A percentile compares a stretch with the other conserved stretches of the same genome.
phyloP scores from a whole-genome alignment of 768 basidiomycete species.

The Termitomyces sp. region DNA sequence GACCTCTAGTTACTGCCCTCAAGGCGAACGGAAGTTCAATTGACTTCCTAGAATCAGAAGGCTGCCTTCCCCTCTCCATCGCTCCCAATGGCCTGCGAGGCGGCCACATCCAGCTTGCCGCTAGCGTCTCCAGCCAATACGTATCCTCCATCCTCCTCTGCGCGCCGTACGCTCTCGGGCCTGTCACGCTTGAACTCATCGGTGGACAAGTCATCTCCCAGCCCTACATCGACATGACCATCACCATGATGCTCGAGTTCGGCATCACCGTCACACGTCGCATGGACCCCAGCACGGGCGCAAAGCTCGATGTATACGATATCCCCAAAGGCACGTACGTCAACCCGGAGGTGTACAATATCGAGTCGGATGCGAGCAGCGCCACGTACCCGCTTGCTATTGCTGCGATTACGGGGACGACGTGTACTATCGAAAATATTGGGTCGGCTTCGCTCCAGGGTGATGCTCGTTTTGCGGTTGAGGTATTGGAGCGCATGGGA shows the following conservation, averaged over 20 bases:
- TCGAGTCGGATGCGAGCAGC: slow-evolving; percentile 93
- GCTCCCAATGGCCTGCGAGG: slow-evolving; percentile 81
- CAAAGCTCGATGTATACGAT: slow-evolving; percentile 74
- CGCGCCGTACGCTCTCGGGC: slow-evolving; percentile 84
- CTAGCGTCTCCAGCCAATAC: slow-evolving; percentile 96
- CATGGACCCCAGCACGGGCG: slow-evolving; percentile 54
- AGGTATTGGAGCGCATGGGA: slow-evolving; percentile 93
- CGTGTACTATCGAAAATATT: slow-evolving; percentile 91
- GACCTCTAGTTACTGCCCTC: slow-evolving; percentile 90
- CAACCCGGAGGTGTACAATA: slow-evolving; percentile 79
- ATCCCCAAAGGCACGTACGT: slow-evolving; percentile 79
- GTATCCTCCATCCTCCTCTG: slow-evolving; percentile 96
- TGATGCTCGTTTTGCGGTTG: slow-evolving; percentile 94
- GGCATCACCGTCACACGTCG: slow-evolving; percentile 75
- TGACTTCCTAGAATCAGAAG: slow-evolving; percentile 71
- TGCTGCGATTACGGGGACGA: slow-evolving; percentile 95
- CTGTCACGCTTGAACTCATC: slow-evolving; percentile 85
- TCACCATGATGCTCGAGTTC: slow-evolving; percentile 95
- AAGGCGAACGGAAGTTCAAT: slow-evolving; percentile 76
- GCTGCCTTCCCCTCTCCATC: slow-evolving; percentile 88
- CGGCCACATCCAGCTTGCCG: slow-evolving; percentile 80
- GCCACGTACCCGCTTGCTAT: slow-evolving; percentile 97
- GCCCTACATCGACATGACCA: slow-evolving; percentile 99
- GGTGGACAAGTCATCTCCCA: slow-evolving; percentile 97
- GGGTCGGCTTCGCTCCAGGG: slow-evolving; percentile 90